Evolutionary conservation across 140 eudicot species (phyloP).

Genomic region (Erigeron philadelphicus): DNA sequence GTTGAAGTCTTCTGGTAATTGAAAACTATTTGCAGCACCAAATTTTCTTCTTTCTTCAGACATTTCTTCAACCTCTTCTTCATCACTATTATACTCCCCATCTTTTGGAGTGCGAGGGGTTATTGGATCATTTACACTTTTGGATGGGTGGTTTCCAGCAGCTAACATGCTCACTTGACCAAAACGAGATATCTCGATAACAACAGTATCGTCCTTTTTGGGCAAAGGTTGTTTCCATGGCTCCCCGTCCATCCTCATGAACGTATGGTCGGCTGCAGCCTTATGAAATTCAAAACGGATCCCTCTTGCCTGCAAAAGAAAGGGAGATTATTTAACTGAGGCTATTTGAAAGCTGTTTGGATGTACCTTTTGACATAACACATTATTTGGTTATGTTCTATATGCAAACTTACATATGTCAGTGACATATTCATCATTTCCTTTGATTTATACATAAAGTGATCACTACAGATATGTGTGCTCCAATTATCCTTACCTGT

Average conservation of each 20-base stretch:
- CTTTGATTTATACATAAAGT: no score
- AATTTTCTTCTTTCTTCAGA: slow-evolving; percentile 39
- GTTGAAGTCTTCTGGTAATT: slow-evolving; percentile 39
- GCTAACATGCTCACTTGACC: slow-evolving; percentile 72
- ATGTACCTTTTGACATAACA: no score
- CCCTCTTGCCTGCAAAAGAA: slow-evolving; percentile 38
- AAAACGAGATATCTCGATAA: slow-evolving; percentile 49
- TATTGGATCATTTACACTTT: slow-evolving; percentile 40
- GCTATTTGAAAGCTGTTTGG: no score
- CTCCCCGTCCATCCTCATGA: slow-evolving; percentile 75
- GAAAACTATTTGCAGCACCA: slow-evolving; percentile 48
- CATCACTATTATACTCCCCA: slow-evolving; percentile 32
- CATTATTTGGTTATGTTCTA: no score
- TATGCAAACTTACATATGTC: no score
- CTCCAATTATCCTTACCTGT: slow-evolving; percentile 42
- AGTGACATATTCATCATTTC: no score
- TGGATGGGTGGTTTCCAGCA: slow-evolving; percentile 35
- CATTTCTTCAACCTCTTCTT: slow-evolving; percentile 31
- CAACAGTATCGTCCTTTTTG: slow-evolving; percentile 46
- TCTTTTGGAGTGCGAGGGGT: slow-evolving; percentile 36
- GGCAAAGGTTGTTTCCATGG: slow-evolving; percentile 83
- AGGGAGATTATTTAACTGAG: neutral
- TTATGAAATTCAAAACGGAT: slow-evolving; percentile 55
- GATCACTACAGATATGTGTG: neutral
- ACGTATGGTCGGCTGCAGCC: slow-evolving; percentile 54